Conservation (phyloP, 805 yeast species). For the Suhomyces pyralidae region DNA sequence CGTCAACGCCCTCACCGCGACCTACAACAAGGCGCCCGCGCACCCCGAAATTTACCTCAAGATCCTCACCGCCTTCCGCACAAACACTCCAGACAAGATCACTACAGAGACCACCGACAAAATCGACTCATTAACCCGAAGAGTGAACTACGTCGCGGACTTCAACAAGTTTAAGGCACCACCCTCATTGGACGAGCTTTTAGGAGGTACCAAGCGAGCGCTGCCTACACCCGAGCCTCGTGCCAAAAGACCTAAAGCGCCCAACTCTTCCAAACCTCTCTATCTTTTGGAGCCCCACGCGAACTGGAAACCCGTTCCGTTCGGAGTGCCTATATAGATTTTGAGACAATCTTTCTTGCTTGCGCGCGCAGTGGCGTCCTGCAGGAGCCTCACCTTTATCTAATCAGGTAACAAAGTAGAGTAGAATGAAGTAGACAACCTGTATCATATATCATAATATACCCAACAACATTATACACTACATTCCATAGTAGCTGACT, state of each 20-base stretch:
- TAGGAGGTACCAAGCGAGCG: slow-evolving; percentile 12
- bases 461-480: neutral
- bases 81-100: neutral
- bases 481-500: neutral
- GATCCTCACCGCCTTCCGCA: neutral
- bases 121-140: neutral
- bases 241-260: slow-evolving; percentile 13
- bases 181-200: slow-evolving; percentile 22
- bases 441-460: neutral
- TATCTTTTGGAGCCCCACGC: slow-evolving; percentile 30
- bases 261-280: too few relatives aligned
- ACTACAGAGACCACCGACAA: neutral
- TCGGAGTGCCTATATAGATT: slow-evolving; percentile 35
- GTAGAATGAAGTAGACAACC: neutral
- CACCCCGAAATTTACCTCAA: neutral
- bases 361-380: neutral
- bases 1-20: neutral
- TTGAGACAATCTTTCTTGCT: neutral
- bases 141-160: slow-evolving; percentile 3
- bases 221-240: slow-evolving; percentile 2
- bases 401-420: neutral
- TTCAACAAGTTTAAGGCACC: slow-evolving; percentile 9
- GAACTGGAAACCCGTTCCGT: slow-evolving; percentile 54
- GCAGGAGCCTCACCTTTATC: neutral
- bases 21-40: neutral